Percentiles rank a stretch among this genome's conserved stretches.
Evolutionary conservation across 805 yeast species (phyloP).

Genomic region (Debaryomyces maramus): DNA sequence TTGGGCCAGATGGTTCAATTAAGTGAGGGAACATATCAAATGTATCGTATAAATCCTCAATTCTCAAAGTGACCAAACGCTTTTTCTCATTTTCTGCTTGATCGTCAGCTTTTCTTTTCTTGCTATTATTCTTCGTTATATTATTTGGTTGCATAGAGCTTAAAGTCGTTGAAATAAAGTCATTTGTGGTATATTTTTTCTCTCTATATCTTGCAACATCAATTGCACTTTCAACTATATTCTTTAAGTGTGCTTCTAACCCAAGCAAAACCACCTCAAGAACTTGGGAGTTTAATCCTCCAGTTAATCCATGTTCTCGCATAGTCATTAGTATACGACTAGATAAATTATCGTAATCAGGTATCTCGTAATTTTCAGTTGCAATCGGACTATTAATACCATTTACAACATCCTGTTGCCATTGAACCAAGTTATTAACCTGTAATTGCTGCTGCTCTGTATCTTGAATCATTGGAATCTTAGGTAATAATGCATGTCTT

Average conservation of each 20-base stretch:
- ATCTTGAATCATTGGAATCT: conserved; percentile 72
- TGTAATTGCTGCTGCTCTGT: conserved; percentile 45
- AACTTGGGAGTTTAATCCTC: conserved; percentile 72
- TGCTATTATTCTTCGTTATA: conserved; percentile 2
- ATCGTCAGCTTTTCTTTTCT: conserved; percentile 21
- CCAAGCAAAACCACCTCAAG: conserved; percentile 81
- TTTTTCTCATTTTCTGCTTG: conserved; percentile 11
- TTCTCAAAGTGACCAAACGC: conserved; percentile 42
- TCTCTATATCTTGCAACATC: conserved; percentile 68
- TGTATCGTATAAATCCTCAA: conserved; percentile 68
- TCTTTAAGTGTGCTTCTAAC: conserved; percentile 74
- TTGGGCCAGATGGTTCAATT: conserved; percentile 67
- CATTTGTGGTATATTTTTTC: conserved; percentile 42
- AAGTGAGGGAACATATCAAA: conserved; percentile 64
- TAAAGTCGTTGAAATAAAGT: conserved; percentile 24
- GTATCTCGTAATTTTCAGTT: conserved; percentile 75
- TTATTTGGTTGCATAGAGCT: not conserved
- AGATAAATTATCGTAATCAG: conserved; percentile 70
- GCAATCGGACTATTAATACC: conserved; percentile 82
- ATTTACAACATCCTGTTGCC: conserved; percentile 91
- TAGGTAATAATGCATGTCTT: conserved; percentile 74
- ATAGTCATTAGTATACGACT: conserved; percentile 77
- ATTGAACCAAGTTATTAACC: conserved; percentile 60
- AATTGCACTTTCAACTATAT: conserved; percentile 69
- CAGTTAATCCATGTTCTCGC: conserved; percentile 86